Evolutionary conservation across 805 yeast species (phyloP).

Genomic region (Kuraishia molischiana): DNA sequence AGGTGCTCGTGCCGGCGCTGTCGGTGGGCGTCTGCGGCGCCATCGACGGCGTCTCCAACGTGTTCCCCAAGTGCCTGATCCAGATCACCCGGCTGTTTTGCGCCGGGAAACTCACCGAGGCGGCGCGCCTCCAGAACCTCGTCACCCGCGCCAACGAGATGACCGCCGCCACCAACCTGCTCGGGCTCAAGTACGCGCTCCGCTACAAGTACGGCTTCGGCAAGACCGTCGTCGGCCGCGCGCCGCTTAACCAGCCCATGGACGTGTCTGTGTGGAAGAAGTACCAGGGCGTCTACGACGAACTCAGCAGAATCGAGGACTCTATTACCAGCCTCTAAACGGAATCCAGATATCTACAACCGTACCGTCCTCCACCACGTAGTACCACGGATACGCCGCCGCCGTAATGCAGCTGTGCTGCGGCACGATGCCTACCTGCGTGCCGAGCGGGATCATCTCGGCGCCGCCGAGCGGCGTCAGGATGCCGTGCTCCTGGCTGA

Average conservation of each 20-base stretch:
- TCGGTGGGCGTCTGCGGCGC: conserved; percentile 34
- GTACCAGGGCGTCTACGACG: conserved; percentile 7
- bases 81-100: conserved; percentile 24
- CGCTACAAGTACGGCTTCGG: conserved; percentile 26
- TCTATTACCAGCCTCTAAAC: conserved; percentile 35
- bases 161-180: conserved; percentile 26
- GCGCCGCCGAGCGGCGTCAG: conserved; percentile 33
- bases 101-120: conserved; percentile 27
- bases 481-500: conserved; percentile 78
- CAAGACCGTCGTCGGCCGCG: conserved; percentile 29
- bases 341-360: conserved; percentile 62
- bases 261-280: conserved; percentile 21
- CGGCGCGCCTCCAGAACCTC: conserved; percentile 27
- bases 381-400: conserved; percentile 49
- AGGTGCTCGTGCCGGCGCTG: conserved; percentile 34
- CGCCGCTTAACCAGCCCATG: conserved; percentile 30
- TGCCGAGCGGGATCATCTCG: conserved; percentile 40
- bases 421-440: conserved; percentile 46
- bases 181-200: conserved; percentile 33
- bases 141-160: conserved; percentile 33
- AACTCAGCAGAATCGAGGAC: conserved; percentile 7
- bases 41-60: conserved; percentile 38
- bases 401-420: conserved; percentile 73
- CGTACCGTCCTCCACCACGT: conserved; percentile 36
- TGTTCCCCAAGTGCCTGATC: conserved; percentile 35